A percentile compares a stretch with the other conserved stretches of the same genome.
These are phyloP conservation scores for Penicillium thymicola DNA, from an alignment of 2,329 filamentous ascomycete genomes.

Conservation along the genomic window DNA sequence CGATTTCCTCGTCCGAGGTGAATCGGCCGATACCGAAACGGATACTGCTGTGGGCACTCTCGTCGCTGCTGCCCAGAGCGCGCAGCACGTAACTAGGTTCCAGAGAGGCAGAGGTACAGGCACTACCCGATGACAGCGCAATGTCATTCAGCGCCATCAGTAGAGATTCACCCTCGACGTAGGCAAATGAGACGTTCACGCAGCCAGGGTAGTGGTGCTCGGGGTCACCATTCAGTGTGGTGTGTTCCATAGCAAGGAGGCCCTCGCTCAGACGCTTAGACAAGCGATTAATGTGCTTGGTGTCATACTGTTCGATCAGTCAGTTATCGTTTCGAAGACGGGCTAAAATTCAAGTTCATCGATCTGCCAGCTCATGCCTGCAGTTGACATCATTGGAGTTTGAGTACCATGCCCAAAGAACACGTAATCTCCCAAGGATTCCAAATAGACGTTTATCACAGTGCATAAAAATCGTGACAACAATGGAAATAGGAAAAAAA, in stretches of 20 bases:
- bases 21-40: slow-evolving; percentile 96
- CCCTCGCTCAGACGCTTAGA: slow-evolving; percentile 81
- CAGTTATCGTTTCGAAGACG: slow-evolving; percentile 8
- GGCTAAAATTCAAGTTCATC: not conserved
- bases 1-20: slow-evolving; percentile 91
- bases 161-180: slow-evolving; percentile 95
- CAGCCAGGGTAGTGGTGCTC: slow-evolving; percentile 88
- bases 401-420: slow-evolving; percentile 32
- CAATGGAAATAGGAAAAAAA: slow-evolving; percentile 14
- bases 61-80: slow-evolving; percentile 91
- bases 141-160: slow-evolving; percentile 99
- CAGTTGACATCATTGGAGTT: slow-evolving; percentile 59
- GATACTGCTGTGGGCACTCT: slow-evolving; percentile 96
- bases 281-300: slow-evolving; percentile 74
- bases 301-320: slow-evolving; percentile 70
- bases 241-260: slow-evolving; percentile 86
- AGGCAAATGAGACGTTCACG: slow-evolving; percentile 97
- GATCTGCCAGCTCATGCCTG: slow-evolving; percentile 57
- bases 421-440: slow-evolving; percentile 50
- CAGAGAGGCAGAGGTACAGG: slow-evolving; percentile 92
- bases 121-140: slow-evolving; percentile 91
- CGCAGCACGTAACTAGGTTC: slow-evolving; percentile 96
- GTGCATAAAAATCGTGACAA: slow-evolving; percentile 69
- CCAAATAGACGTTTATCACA: slow-evolving; percentile 81
- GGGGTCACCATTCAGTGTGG: slow-evolving; percentile 81